Conservation (phyloP, 148 eudicot species). For the Drosera capensis region DNA sequence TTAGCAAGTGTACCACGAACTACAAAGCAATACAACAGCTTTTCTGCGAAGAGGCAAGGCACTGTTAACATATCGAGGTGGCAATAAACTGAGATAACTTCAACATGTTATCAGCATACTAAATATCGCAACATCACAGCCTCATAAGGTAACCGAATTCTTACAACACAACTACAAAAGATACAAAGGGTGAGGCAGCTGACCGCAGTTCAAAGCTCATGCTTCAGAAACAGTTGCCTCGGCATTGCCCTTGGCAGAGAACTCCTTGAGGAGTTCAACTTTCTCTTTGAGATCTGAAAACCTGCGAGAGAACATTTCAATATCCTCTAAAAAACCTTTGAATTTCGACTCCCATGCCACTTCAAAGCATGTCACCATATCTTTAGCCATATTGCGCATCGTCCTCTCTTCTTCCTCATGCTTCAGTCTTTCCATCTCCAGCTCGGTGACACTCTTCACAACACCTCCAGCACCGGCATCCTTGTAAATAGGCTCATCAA, state of each 20-base stretch:
- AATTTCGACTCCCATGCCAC: constrained; percentile 11
- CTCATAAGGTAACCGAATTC: no score
- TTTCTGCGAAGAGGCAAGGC: no score
- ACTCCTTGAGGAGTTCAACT: constrained; percentile 22
- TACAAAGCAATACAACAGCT: no score
- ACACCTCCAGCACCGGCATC: constrained; percentile 85
- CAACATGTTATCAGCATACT: no score
- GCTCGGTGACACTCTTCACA: constrained; percentile 41
- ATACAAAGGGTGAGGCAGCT: no score
- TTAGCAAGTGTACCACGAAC: no score
- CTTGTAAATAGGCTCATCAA: constrained; percentile 60
- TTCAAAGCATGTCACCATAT: constrained; percentile 11
- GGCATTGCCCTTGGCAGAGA: constrained; percentile 13
- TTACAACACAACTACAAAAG: no score
- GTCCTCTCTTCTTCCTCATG: constrained; percentile 44
- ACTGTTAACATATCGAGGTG: no score
- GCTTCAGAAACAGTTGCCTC: constrained; percentile 5
- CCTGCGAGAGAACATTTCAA: constrained; percentile 18
- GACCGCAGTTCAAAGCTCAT: constrained; percentile 1
- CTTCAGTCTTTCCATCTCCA: constrained; percentile 43
- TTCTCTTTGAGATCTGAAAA: constrained; percentile 22
- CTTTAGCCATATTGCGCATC: constrained; percentile 13
- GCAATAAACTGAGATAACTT: no score
- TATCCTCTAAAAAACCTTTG: constrained; percentile 11
- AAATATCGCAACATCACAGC: no score